phyloP scores from a whole-genome alignment of 352 stramenopile genomes.

The Phytophthora pinifolia region DNA sequence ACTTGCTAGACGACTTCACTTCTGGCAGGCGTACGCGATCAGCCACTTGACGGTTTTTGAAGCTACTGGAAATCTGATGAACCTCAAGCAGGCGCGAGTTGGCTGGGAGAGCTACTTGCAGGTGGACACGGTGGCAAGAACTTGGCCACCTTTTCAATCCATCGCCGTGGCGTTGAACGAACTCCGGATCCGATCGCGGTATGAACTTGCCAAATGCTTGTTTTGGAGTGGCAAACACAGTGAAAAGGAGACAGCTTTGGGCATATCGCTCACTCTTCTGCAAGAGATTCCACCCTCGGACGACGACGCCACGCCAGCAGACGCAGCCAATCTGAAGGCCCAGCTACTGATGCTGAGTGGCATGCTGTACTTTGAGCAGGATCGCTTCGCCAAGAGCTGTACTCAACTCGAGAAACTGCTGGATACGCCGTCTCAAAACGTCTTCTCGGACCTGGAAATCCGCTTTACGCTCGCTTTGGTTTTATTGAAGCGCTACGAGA shows the following conservation, averaged over 20 bases:
- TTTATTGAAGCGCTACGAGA: constrained; percentile 19
- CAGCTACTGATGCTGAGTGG: constrained; percentile 44
- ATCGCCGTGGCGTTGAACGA: constrained; percentile 12
- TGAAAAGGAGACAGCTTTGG: constrained; percentile 27
- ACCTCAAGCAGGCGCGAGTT: constrained; percentile 39
- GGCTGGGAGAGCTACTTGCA: constrained; percentile 48
- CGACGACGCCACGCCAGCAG: neutral
- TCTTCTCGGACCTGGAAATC: constrained; percentile 39
- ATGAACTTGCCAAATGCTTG: constrained; percentile 40
- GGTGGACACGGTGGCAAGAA: constrained; percentile 11
- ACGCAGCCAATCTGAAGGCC: constrained; percentile 10
- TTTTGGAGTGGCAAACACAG: constrained; percentile 33
- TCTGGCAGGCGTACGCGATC: constrained; percentile 61
- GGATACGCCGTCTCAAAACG: neutral
- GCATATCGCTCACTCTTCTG: constrained; percentile 23
- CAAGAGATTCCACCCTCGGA: neutral
- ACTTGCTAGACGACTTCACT: constrained; percentile 31
- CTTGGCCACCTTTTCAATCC: constrained; percentile 19
- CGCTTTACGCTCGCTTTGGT: constrained; percentile 37
- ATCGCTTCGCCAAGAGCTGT: constrained; percentile 17
- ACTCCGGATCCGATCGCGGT: constrained; percentile 31
- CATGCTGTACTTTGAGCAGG: constrained; percentile 45
- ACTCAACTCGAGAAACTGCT: constrained; percentile 29
- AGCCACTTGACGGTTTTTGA: constrained; percentile 59
- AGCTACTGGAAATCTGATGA: constrained; percentile 40